Base-by-base conservation (phyloP, 305 asterid genomes). In the Solanum aculeatissimum region DNA sequence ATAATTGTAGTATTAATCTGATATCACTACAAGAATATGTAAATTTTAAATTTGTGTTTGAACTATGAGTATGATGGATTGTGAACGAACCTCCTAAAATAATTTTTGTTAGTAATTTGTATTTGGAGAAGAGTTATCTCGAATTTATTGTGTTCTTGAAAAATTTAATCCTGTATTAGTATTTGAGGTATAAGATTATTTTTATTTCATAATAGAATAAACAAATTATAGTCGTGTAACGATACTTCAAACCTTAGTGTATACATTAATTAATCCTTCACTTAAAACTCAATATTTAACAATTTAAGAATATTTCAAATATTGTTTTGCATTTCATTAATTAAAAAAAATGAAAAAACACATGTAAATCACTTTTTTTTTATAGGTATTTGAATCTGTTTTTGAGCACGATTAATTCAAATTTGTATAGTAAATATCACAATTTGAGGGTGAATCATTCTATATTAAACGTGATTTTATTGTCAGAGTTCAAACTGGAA, bases 1-100 rank as follows among this genome's bases (percentile, higher is more conserved):
- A 21, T 60, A n/a, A 2, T 60, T 60, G 9, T 57, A 10, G 13
- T 58, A 14, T 14, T 51, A 13, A 23, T 4, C 23, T 23, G 4
- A 62, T 9, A 25, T 0, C 7, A 1, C 1, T 60, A 12, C 1
- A 23, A 12, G 18, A 60, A 60, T 12, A 23, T 8, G 12, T 62
- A 2, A 25, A 62, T 62, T 6, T 12, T 60, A 4, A 35, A 1
- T 35, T 1, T 11, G 1, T 40, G 35, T 62, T 2, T 23, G 0
- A 0, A 23, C 18, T 2, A 7, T 0, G 14, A 7, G 12, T 62
- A 13, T 2, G 16, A 0, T 15, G 0, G 1, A 0, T 27, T 1
- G 1, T 29, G 3, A 14, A 65, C 40, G n/a, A 71, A 12, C 79
- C 32, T 71, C 3, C 79, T n/a, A n/a, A n/a, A 69, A 5, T 70